A percentile compares a stretch with the other conserved stretches of the same genome.
These are phyloP conservation scores for Crithidia acanthocephali DNA, from an alignment of 208 protist genomes.

Conservation along the genomic window DNA sequence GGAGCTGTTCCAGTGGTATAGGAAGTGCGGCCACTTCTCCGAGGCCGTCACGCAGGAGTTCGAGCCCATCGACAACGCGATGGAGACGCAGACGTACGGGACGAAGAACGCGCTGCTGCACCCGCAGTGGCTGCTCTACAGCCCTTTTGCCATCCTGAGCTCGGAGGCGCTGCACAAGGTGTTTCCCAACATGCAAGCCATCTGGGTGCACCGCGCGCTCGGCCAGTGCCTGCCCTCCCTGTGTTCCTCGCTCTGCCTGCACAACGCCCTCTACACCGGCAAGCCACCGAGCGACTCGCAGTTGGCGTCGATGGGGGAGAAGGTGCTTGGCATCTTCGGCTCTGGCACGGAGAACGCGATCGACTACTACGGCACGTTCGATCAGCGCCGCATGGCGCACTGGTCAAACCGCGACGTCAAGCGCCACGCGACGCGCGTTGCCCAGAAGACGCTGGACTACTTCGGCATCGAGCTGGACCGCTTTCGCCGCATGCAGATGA, in stretches of 20 bases:
- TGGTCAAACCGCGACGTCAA: conserved; percentile 93
- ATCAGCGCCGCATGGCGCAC: conserved; percentile 84
- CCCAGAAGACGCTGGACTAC: conserved; percentile 84
- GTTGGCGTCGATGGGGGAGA: conserved; percentile 82
- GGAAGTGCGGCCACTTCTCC: conserved; percentile 82
- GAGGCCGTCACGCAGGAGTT: conserved; percentile 68
- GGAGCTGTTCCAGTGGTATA: conserved; percentile 90
- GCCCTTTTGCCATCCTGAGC: conserved; percentile 84
- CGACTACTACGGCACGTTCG: conserved; percentile 81
- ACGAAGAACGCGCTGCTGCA: conserved; percentile 61
- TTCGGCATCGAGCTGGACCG: conserved; percentile 88
- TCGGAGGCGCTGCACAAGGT: conserved; percentile 60
- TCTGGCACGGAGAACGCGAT: conserved; percentile 86
- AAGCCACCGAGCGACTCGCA: conserved; percentile 86
- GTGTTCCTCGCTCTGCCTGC: conserved; percentile 83
- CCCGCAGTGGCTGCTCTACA: conserved; percentile 86
- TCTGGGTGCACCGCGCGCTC: conserved; percentile 91
- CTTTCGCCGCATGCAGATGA: conserved; percentile 88
- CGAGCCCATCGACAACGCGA: conserved; percentile 81
- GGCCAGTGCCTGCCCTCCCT: conserved; percentile 86
- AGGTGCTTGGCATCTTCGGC: conserved; percentile 90
- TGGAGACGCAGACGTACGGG: conserved; percentile 82
- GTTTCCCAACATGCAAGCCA: conserved; percentile 78
- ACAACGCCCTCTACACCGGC: conserved; percentile 90
- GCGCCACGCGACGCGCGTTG: conserved; percentile 76